Base-by-base conservation (phyloP, 2,329 filamentous ascomycete genomes). In the Dothidotthia symphoricarpi region DNA sequence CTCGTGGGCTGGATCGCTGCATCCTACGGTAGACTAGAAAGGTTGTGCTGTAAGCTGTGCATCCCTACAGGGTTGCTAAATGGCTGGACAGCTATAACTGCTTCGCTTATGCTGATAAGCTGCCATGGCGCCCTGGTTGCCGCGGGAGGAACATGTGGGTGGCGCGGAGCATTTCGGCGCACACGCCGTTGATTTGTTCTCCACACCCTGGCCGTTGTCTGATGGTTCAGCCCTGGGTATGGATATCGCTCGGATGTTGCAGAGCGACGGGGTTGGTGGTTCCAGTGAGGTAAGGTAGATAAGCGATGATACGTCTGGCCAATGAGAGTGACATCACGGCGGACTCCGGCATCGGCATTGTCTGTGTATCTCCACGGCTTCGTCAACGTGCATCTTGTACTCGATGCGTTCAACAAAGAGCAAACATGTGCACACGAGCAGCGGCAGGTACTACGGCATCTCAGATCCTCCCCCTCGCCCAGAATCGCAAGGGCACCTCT, bases 251-350 rank as follows among this genome's bases (percentile, higher is more conserved):
- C 26, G 13, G 13, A 10, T 15, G 30, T 27, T 26, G 29, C 34
- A n/a, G n/a, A n/a, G n/a, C n/a, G n/a, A n/a, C n/a, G 31, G 34
- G 27, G 31, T 34, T 38, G 27, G 7, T 40, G 26, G 8, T 40
- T 40, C 46, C 33, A 41, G 49, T 57, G 50, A 56, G 53, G 52
- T 57, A 57, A 57, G 39, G 44, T 39, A 32, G 33, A 56, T 57
- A 57, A 55, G 50, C 31, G 33, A 28, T 34, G n/a, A n/a, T 7
- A 6, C 12, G 24, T 13, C 16, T 15, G 16, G 5, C 52, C 51
- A 54, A 55, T 55, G 6, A 35, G 31, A 30, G n/a, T 4, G 25
- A 32, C 19, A 22, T 5, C 9, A 22, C 19, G 19, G 19, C 19
- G 9, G 19, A 22, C 19, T 22, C 19, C 19, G 19, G 19, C 19